Evolutionary conservation across 225 moss, liverwort and hornwort species (phyloP), one percentile per base, ranked within the genome.

Genomic region (Straminergon stramineum): DNA sequence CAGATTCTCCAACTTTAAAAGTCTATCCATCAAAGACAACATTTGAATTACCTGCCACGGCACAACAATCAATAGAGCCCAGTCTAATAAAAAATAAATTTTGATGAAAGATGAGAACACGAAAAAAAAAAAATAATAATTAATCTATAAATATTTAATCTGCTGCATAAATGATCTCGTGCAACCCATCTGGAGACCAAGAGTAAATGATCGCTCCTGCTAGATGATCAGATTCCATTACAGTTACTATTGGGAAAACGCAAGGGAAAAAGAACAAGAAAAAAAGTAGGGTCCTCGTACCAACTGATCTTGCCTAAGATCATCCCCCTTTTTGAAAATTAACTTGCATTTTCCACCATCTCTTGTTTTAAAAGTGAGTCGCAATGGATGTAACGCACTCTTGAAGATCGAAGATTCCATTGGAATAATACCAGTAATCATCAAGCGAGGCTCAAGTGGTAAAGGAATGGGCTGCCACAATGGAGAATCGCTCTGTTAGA

Each of bases 11-110:
- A 97, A 83, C 91, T 98, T 98, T 64, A 98, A 91, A 64, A 98
- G 93, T 85, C 98, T 97, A 88, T 98, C 97, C 98, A 98, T 98
- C 85, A 98, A 90, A 23, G 96, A 97, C 51, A 98, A 93, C 97
- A 98, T 97, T 92, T 98, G 98, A 83, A 98, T 94, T 6, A 98
- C 97, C 98, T 98, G 96, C 88, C 81, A 89, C 63, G 90, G 41
- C 76, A 69, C 34, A 89, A 77, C 51, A 79, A 90, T 52, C 65
- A 92, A 62, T 53, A 51, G 34, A 76, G 70, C 24, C 67, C 67
- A 60, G 85, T 69, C 52, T 51, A 60, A 34, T 62, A 56, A 43
- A 19, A 17, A 79, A 91, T 15, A 43, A 52, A 62, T 35, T 65
- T 71, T 43, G 31, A 70, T 77, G 77, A 58, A 71, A 55, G 64